phyloP scores from a whole-genome alignment of 768 basidiomycete species.

The Leccinum subtestaceum region DNA sequence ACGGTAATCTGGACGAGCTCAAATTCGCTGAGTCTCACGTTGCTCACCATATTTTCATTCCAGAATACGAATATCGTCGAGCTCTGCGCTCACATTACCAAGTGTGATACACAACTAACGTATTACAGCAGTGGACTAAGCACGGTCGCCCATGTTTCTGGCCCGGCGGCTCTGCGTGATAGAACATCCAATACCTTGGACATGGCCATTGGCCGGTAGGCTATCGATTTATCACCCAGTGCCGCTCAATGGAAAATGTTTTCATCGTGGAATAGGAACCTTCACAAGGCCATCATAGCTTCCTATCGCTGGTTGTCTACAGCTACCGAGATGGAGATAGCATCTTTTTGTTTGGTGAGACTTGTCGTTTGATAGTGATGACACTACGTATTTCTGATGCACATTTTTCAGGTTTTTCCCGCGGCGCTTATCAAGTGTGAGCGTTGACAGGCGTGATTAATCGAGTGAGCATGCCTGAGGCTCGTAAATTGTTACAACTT shows the following conservation, averaged over 20 bases:
- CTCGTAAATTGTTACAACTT: background rate
- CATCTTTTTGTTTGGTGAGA: slow-evolving; percentile 41
- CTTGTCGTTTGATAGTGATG: background rate
- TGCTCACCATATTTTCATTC: background rate
- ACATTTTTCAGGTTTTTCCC: slow-evolving; percentile 38
- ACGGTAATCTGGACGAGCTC: slow-evolving; percentile 21
- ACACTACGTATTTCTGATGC: background rate
- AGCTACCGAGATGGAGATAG: slow-evolving; percentile 37
- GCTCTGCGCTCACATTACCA: slow-evolving; percentile 35
- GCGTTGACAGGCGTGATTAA: slow-evolving; percentile 43
- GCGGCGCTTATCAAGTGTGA: slow-evolving; percentile 47
- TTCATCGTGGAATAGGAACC: slow-evolving; percentile 28
- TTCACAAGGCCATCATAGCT: slow-evolving; percentile 33
- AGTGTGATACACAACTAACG: slow-evolving; percentile 34
- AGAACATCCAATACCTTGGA: slow-evolving; percentile 30
- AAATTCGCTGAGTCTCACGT: background rate
- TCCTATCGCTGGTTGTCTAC: slow-evolving; percentile 42
- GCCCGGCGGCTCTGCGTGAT: slow-evolving; percentile 14
- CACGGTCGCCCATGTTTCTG: slow-evolving; percentile 28
- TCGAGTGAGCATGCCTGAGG: slow-evolving; percentile 24
- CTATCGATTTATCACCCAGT: background rate
- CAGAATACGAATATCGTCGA: slow-evolving; percentile 43
- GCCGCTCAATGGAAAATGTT: background rate
- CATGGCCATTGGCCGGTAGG: slow-evolving; percentile 37
- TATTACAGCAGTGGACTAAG: slow-evolving; percentile 44